Conservation (phyloP, 78 protist species). For the Diacronema lutheri region DNA sequence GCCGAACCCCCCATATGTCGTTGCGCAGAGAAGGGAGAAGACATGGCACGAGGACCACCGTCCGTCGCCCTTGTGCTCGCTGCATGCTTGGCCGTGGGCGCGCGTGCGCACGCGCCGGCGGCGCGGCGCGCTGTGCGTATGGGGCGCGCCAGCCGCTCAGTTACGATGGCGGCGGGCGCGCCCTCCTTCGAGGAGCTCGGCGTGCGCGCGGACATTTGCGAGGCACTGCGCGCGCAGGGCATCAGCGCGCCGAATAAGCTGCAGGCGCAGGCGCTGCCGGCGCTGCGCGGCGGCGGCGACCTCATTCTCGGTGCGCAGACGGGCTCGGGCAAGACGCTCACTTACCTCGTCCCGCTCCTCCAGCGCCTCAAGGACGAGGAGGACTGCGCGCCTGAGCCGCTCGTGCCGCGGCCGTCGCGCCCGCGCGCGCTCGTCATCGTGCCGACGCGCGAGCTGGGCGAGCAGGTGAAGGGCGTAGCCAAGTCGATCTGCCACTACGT, state of each 20-base stretch:
- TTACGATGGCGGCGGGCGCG: background rate
- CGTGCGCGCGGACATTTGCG: background rate
- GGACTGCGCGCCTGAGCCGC: background rate
- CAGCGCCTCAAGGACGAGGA: slow-evolving; percentile 50
- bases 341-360: slow-evolving; percentile 70
- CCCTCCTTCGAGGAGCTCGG: background rate
- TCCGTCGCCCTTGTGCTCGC: too few relatives aligned
- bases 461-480: slow-evolving; percentile 43
- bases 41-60: too few relatives aligned
- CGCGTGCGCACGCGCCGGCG: too few relatives aligned
- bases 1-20: too few relatives aligned
- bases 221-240: background rate
- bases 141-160: too few relatives aligned
- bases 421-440: slow-evolving; percentile 68
- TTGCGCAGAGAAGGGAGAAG: too few relatives aligned
- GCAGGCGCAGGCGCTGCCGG: background rate
- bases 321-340: slow-evolving; percentile 80
- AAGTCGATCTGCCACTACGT: background rate
- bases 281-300: background rate
- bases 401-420: slow-evolving; percentile 17
- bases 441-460: slow-evolving; percentile 70
- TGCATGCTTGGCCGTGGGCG: too few relatives aligned
- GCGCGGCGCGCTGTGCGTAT: too few relatives aligned
- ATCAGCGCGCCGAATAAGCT: background rate
- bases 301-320: slow-evolving; percentile 11